Conservation (phyloP, 2,329 filamentous ascomycete species). For the Pezicula rhizophila region DNA sequence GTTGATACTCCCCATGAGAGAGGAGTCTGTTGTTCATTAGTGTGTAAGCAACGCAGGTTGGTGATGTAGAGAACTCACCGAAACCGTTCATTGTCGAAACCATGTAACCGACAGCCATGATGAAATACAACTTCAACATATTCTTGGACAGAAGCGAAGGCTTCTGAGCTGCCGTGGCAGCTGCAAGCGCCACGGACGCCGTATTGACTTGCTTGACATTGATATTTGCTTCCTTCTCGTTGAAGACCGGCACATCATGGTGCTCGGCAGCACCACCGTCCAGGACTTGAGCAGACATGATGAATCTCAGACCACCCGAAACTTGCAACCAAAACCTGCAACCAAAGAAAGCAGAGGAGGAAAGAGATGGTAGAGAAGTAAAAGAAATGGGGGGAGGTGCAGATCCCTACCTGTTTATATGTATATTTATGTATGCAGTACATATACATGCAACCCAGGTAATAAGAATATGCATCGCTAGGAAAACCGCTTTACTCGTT, state of each 20-base stretch:
- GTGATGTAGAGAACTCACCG: slow-evolving; percentile 14
- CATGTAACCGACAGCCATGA: slow-evolving; percentile 34
- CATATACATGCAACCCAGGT: neutral
- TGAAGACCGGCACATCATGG: slow-evolving; percentile 5
- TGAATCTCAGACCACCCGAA: neutral
- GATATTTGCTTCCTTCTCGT: slow-evolving; percentile 12
- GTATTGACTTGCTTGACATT: slow-evolving; percentile 28
- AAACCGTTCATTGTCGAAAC: slow-evolving; percentile 51
- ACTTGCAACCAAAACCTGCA: neutral
- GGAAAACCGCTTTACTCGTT: neutral
- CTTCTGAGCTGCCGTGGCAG: slow-evolving; percentile 28
- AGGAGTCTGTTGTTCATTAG: slow-evolving; percentile 37
- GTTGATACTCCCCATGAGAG: slow-evolving; percentile 46
- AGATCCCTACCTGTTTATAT: neutral
- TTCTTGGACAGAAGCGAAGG: slow-evolving; percentile 30
- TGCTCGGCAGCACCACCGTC: slow-evolving; percentile 9
- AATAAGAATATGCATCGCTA: no score
- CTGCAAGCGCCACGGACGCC: slow-evolving; percentile 29
- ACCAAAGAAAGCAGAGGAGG: neutral
- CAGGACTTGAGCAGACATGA: slow-evolving; percentile 10
- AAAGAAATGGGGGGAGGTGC: neutral
- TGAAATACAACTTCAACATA: slow-evolving; percentile 37
- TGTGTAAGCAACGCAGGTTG: neutral
- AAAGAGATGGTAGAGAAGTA: neutral
- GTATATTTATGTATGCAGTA: no score